Evolutionary conservation across 805 yeast genomes (phyloP).

Genomic region (Yueomyces sp.): DNA sequence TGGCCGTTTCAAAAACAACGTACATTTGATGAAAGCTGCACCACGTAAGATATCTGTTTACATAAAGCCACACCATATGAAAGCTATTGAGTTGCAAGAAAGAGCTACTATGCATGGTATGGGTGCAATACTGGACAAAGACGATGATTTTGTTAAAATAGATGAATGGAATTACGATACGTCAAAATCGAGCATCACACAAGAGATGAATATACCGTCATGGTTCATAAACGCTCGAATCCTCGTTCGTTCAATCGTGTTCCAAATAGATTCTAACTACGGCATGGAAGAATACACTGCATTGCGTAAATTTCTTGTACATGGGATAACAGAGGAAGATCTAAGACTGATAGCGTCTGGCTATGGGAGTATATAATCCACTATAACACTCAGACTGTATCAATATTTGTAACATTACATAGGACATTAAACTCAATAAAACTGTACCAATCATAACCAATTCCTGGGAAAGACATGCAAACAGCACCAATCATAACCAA

Average conservation of each 20-base stretch:
- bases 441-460: not conserved
- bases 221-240: constrained; percentile 20
- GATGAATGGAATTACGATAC: constrained; percentile 19
- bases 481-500: not conserved
- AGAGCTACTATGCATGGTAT: constrained; percentile 8
- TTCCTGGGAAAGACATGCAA: not conserved
- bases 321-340: constrained; percentile 30
- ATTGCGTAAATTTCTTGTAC: constrained; percentile 26
- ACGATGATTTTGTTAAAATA: constrained; percentile 16
- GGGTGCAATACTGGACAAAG: constrained; percentile 9
- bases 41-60: constrained; percentile 23
- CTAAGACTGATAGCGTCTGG: constrained; percentile 1
- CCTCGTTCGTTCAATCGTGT: constrained; percentile 21
- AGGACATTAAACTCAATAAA: no score
- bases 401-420: no score
- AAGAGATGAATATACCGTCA: constrained; percentile 19
- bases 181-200: constrained; percentile 13
- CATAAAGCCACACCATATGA: constrained; percentile 5
- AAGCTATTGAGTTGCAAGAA: constrained; percentile 2
- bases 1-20: constrained; percentile 24
- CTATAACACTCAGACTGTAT: not conserved
- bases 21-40: constrained; percentile 27
- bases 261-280: constrained; percentile 23
- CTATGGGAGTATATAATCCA: not conserved
- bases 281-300: constrained; percentile 27